Evolutionary conservation across 2,329 filamentous ascomycete species (phyloP).

Genomic region (Gaeumannomyces tritici): DNA sequence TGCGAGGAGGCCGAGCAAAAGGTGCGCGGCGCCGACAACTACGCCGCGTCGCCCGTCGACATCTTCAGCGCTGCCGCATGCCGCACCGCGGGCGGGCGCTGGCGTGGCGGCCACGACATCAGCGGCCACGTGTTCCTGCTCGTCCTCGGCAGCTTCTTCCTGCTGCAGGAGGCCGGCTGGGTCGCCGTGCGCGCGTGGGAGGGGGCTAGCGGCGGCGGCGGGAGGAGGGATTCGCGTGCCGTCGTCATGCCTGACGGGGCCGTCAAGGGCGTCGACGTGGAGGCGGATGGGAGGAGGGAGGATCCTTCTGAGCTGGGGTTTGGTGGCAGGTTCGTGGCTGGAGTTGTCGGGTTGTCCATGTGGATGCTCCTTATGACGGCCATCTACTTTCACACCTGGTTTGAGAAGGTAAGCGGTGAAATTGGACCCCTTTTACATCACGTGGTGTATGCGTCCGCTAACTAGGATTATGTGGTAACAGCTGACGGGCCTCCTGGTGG

Average conservation of each 20-base stretch:
- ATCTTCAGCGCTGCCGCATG: slow-evolving; percentile 70
- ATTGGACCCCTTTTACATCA: not conserved
- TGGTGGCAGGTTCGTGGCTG: slow-evolving; percentile 46
- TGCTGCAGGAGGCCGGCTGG: slow-evolving; percentile 69
- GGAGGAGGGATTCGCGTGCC: slow-evolving; percentile 17
- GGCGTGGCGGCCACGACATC: slow-evolving; percentile 94
- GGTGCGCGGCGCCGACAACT: slow-evolving; percentile 30
- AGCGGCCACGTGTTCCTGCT: slow-evolving; percentile 92
- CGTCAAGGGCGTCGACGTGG: slow-evolving; percentile 47
- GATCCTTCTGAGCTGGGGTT: slow-evolving; percentile 26
- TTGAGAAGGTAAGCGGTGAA: slow-evolving; percentile 63
- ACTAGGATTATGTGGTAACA: slow-evolving; percentile 11
- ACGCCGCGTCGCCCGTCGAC: slow-evolving; percentile 19
- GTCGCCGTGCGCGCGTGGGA: slow-evolving; percentile 30
- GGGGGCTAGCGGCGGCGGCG: not conserved
- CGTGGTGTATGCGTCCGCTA: not conserved
- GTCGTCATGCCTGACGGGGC: slow-evolving; percentile 59
- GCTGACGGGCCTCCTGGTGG: slow-evolving; percentile 45
- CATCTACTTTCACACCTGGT: slow-evolving; percentile 97
- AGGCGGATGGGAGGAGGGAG: slow-evolving; percentile 20
- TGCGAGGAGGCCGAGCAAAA: slow-evolving; percentile 55
- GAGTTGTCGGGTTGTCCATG: slow-evolving; percentile 61
- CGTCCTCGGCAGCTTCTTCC: slow-evolving; percentile 70
- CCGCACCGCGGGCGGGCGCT: slow-evolving; percentile 70
- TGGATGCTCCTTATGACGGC: slow-evolving; percentile 99